Conservation (phyloP, 352 stramenopile genomes). For the Globisporangium abappressorium region DNA sequence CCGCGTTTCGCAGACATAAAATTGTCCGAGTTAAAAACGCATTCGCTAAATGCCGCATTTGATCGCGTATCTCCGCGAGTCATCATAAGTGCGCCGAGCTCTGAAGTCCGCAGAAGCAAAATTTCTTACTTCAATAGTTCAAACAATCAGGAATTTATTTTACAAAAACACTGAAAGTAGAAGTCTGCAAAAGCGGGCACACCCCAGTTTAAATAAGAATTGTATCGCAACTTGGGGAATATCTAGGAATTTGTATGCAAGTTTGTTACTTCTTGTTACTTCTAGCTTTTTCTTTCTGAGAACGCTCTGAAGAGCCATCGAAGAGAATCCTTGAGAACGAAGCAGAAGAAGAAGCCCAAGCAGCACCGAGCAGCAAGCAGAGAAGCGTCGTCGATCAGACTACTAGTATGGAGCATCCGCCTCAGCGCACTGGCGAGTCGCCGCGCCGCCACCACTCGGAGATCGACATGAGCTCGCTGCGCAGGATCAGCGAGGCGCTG, state of each 20-base stretch:
- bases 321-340: neutral
- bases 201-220: too few relatives aligned
- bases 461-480: constrained; percentile 55
- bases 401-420: neutral
- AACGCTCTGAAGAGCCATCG: neutral
- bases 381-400: neutral
- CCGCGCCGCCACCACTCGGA: constrained; percentile 41
- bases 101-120: too few relatives aligned
- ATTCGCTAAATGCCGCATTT: neutral
- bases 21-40: too few relatives aligned
- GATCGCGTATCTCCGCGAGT: too few relatives aligned
- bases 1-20: neutral
- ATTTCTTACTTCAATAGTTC: too few relatives aligned
- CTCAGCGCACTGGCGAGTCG: constrained; percentile 12
- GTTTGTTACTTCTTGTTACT: neutral
- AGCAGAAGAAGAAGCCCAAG: neutral
- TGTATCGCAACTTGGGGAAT: too few relatives aligned
- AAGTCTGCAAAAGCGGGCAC: too few relatives aligned
- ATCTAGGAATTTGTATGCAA: too few relatives aligned
- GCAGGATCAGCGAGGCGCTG: constrained; percentile 65
- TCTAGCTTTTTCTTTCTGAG: neutral
- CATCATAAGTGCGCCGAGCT: too few relatives aligned
- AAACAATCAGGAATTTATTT: too few relatives aligned
- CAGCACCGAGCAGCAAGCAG: neutral
- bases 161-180: too few relatives aligned